These are phyloP conservation scores for Pholiota microspora DNA, from an alignment of 768 basidiomycete genomes.

Conservation along the genomic window DNA sequence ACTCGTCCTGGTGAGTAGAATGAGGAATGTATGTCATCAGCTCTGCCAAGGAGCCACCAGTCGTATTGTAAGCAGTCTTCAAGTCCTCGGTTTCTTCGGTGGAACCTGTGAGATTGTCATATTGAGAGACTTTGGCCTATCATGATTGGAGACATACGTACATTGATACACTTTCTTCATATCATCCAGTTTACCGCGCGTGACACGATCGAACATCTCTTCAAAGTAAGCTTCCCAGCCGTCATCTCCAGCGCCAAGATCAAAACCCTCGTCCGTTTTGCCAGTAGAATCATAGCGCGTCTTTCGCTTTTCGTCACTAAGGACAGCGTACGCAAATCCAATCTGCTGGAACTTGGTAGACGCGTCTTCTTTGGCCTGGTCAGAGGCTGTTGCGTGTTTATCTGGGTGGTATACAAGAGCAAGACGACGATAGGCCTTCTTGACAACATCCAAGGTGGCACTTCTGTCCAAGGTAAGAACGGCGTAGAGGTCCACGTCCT, in stretches of 20 bases:
- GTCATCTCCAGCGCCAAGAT: slow-evolving; percentile 68
- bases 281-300: slow-evolving; percentile 85
- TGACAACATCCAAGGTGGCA: slow-evolving; percentile 67
- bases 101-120: slow-evolving; percentile 60
- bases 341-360: slow-evolving; percentile 87
- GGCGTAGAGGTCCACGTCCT: slow-evolving; percentile 73
- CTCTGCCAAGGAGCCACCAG: slow-evolving; percentile 70
- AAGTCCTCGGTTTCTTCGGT: slow-evolving; percentile 82
- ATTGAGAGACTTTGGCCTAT: background rate
- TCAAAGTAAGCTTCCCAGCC: slow-evolving; percentile 98
- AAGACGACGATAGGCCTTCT: slow-evolving; percentile 79
- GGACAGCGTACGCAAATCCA: slow-evolving; percentile 89
- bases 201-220: slow-evolving; percentile 84
- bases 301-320: slow-evolving; percentile 75
- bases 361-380: slow-evolving; percentile 62
- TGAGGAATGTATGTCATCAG: slow-evolving; percentile 89
- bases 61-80: slow-evolving; percentile 66
- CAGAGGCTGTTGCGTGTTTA: slow-evolving; percentile 68
- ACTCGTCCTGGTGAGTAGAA: slow-evolving; percentile 80
- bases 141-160: slow-evolving; percentile 22
- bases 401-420: slow-evolving; percentile 89
- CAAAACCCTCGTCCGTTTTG: slow-evolving; percentile 76
- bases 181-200: slow-evolving; percentile 83
- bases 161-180: slow-evolving; percentile 96
- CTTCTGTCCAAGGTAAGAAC: slow-evolving; percentile 57